Percentiles rank a stretch among this genome's conserved stretches.
These are phyloP conservation scores for Trichosanthes truncata DNA, from an alignment of 306 rosid species.

Conservation along the genomic window DNA sequence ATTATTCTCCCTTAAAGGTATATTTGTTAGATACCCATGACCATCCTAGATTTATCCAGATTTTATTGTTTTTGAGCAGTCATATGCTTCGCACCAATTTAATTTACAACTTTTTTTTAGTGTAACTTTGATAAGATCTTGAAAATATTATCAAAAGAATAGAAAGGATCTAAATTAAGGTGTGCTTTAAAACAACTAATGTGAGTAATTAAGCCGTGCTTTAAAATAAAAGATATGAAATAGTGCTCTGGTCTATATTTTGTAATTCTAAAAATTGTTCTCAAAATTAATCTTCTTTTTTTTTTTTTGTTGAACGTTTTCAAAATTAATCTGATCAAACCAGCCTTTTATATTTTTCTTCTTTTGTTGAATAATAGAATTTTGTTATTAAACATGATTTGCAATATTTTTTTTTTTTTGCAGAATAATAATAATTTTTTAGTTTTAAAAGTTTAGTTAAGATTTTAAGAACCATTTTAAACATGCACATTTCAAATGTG, in stretches of 20 bases:
- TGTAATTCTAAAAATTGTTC: no score
- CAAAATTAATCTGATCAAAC: no score
- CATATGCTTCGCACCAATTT: not conserved
- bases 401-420: no score
- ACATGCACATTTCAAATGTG: not conserved
- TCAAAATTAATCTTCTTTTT: no score
- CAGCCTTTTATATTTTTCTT: not conserved
- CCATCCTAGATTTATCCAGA: not conserved
- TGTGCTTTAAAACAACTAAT: not conserved
- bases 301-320: not conserved
- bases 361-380: not conserved
- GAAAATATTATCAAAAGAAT: not conserved
- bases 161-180: not conserved
- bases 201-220: no score
- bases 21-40: not conserved
- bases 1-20: constrained; percentile 65
- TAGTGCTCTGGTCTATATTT: not conserved
- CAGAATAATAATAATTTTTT: no score
- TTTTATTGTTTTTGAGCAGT: not conserved
- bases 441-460: no score
- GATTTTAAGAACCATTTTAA: not conserved
- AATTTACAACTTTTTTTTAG: not conserved
- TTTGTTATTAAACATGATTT: no score
- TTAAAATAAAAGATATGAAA: not conserved
- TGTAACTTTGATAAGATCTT: not conserved